These are phyloP conservation scores for Termitomyces sp. DNA, from an alignment of 768 basidiomycete genomes.

Conservation along the genomic window DNA sequence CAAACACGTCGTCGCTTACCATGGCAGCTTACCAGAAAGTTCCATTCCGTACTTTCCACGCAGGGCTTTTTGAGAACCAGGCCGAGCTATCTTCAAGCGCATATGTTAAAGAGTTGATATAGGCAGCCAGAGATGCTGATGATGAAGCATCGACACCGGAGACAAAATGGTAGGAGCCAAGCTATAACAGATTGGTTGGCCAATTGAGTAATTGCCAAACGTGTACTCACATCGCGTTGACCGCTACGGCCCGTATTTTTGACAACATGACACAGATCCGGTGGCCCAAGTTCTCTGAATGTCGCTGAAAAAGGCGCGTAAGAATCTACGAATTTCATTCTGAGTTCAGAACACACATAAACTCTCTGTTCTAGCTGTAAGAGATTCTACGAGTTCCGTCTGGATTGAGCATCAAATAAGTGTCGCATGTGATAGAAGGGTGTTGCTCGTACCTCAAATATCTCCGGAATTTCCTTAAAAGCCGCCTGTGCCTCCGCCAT, in stretches of 20 bases:
- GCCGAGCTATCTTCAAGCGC: constrained; percentile 86
- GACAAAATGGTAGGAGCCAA: constrained; percentile 95
- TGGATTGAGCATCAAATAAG: constrained; percentile 25
- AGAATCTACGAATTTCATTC: constrained; percentile 12
- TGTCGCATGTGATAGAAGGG: neutral
- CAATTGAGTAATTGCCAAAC: neutral
- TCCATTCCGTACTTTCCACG: constrained; percentile 91
- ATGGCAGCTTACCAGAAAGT: constrained; percentile 74
- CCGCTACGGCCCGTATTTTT: constrained; percentile 85
- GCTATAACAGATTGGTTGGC: constrained; percentile 36
- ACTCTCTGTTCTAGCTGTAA: constrained; percentile 88
- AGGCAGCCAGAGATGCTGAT: constrained; percentile 95
- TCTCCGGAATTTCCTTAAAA: constrained; percentile 93
- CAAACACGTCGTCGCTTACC: neutral
- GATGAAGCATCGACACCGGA: constrained; percentile 99
- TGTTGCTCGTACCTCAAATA: constrained; percentile 74
- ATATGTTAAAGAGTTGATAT: constrained; percentile 98
- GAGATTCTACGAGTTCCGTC: constrained; percentile 88
- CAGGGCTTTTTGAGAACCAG: constrained; percentile 85
- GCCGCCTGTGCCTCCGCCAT: constrained; percentile 64
- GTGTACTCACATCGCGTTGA: constrained; percentile 75
- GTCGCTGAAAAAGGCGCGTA: constrained; percentile 56
- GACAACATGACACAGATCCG: constrained; percentile 93
- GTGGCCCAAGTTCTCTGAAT: constrained; percentile 96
- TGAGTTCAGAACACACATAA: constrained; percentile 58